phyloP scores from a whole-genome alignment of 2,329 filamentous ascomycete species.

The Pseudopithomyces maydicus region DNA sequence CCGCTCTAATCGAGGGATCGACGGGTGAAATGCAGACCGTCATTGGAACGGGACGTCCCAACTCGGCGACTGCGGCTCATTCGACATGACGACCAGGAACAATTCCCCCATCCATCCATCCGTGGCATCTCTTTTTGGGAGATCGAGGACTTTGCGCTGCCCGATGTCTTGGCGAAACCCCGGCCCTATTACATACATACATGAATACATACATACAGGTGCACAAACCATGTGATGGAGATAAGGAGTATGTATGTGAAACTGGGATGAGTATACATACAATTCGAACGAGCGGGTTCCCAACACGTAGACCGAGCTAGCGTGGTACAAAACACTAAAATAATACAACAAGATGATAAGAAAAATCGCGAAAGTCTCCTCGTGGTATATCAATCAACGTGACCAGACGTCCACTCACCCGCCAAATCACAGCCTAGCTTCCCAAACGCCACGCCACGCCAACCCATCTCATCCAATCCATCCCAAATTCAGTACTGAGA shows the following conservation, averaged over 20 bases:
- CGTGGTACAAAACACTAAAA: not conserved
- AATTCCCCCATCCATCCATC: too few species aligned
- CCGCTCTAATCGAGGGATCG: not conserved
- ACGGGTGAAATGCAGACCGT: not conserved
- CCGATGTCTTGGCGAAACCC: too few species aligned
- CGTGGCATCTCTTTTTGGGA: too few species aligned
- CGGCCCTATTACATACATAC: too few species aligned
- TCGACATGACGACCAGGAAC: too few species aligned
- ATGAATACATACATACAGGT: too few species aligned
- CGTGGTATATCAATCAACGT: not conserved
- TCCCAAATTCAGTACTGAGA: constrained; percentile 7
- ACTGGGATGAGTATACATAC: constrained; percentile 4
- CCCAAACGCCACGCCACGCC: not conserved
- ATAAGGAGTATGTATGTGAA: not conserved
- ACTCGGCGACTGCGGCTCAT: too few species aligned
- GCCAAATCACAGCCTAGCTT: not conserved
- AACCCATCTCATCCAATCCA: not conserved
- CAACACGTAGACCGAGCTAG: not conserved
- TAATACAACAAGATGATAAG: too few species aligned
- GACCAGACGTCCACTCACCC: not conserved
- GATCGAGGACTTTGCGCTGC: too few species aligned
- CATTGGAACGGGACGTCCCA: too few species aligned
- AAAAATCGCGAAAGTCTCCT: too few species aligned
- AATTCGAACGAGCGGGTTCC: not conserved
- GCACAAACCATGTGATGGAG: too few species aligned